Evolutionary conservation across 768 basidiomycete genomes (phyloP), one percentile per base, ranked within the genome.

Genomic region (Kwoniella sp.): DNA sequence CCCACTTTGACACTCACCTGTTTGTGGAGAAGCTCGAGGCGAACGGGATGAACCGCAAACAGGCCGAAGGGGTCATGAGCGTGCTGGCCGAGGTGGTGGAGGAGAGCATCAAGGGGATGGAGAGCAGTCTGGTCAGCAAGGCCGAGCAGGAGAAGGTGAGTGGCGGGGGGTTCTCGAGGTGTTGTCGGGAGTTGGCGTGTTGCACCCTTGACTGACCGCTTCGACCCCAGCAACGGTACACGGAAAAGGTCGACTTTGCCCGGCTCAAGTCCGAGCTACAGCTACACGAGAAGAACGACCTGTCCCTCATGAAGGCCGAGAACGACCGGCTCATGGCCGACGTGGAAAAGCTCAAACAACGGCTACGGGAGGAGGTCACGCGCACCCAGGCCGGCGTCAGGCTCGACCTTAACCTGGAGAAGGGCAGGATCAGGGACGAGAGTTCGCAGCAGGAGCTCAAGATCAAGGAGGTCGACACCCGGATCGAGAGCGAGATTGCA

Each of bases 41-140:
- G 53, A 87, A 95, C 68, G 93, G 93, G 0, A 75, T 98, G 36
- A 89, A 86, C 59, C 82, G 89, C 15, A 83, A 83, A 19, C 93
- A 96, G 76, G 91, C 93, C 0, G 90, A 96, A 71, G 93, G 95
- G 3, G 87, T 99, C 70, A 95, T 98, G 91, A 80, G 84, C 39
- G 89, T 92, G 7, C 87, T 99, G 82, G 88, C 90, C 11, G 89
- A 91, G 64, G 92, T 98, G 56, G 90, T 99, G 32, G 89, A 95
- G 74, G 95, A 99, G 79, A 91, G 89, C 70, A 85, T 96, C 33
- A 81, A 86, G 56, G 93, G 91, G 68, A 91, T 99, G 89, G 88
- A 89, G 32, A 84, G 83, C 62, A 90, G 89, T 64, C 87, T 98
- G 85, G 93, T 98, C 54, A 90, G 88, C 5, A 90, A 89, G 73